Evolutionary conservation across 192 early-diverging fungal genomes (phyloP).

Genomic region (Backusella tuberculispora): DNA sequence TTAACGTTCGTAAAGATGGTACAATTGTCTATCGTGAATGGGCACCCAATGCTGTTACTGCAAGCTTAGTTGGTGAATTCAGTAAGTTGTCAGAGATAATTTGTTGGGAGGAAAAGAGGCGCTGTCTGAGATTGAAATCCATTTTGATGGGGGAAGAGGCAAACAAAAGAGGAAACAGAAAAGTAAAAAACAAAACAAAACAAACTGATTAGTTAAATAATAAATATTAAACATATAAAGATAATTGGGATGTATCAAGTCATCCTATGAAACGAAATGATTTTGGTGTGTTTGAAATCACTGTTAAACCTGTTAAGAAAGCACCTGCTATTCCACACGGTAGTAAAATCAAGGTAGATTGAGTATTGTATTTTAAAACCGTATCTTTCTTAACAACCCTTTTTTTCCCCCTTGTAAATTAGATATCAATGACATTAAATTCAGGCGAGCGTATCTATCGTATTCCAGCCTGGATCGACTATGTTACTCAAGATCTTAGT

Average conservation of each 20-base stretch:
- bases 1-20: constrained; percentile 65
- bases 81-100: constrained; percentile 56
- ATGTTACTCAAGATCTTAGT: constrained; percentile 84
- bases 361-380: background rate
- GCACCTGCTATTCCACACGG: constrained; percentile 77
- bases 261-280: constrained; percentile 81
- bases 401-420: background rate
- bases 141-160: background rate
- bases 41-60: constrained; percentile 83
- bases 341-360: constrained; percentile 81
- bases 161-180: background rate
- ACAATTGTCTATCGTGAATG: constrained; percentile 91
- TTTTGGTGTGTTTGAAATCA: constrained; percentile 84
- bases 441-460: constrained; percentile 81
- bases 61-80: constrained; percentile 91
- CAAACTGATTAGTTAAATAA: too few relatives aligned
- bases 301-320: constrained; percentile 69
- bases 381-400: background rate
- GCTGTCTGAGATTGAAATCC: background rate
- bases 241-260: constrained; percentile 79
- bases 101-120: background rate
- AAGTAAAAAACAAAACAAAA: background rate
- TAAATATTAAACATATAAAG: constrained; percentile 46
- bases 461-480: constrained; percentile 86
- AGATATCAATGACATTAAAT: constrained; percentile 76